Evolutionary conservation across 2,329 filamentous ascomycete species (phyloP).

Genomic region (Neonectria sp.): DNA sequence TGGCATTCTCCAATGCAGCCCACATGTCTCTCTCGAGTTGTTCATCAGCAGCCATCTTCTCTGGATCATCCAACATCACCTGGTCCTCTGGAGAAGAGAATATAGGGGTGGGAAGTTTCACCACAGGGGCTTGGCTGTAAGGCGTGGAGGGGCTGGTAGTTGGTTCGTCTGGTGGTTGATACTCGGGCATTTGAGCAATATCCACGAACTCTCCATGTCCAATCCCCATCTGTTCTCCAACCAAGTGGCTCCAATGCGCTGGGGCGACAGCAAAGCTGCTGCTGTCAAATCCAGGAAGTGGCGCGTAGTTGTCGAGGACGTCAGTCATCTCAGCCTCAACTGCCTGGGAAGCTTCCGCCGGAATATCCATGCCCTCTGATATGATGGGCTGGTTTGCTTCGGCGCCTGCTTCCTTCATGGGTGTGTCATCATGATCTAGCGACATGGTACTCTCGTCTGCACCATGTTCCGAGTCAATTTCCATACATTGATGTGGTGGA

Average conservation of each 20-base stretch:
- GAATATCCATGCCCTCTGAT: not conserved
- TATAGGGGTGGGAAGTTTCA: not conserved
- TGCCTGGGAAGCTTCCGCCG: not conserved
- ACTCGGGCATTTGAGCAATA: not conserved
- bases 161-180: not conserved
- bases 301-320: not conserved
- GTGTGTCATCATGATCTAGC: not conserved
- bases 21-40: not conserved
- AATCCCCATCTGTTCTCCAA: not conserved
- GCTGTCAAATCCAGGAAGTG: not conserved
- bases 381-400: not conserved
- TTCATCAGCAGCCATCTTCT: not conserved
- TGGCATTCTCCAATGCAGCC: not conserved
- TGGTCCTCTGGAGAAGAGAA: not conserved
- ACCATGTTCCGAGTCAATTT: not conserved
- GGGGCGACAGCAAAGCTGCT: not conserved
- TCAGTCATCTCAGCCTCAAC: slow-evolving; percentile 1
- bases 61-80: not conserved
- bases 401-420: not conserved
- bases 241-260: not conserved
- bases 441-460: not conserved
- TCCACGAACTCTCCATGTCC: not conserved
- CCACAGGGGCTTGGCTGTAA: not conserved
- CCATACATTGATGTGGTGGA: not conserved
- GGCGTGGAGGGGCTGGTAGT: not conserved